Base-by-base conservation (phyloP, 179 eudicot species). In the Vitellaria paradoxa region DNA sequence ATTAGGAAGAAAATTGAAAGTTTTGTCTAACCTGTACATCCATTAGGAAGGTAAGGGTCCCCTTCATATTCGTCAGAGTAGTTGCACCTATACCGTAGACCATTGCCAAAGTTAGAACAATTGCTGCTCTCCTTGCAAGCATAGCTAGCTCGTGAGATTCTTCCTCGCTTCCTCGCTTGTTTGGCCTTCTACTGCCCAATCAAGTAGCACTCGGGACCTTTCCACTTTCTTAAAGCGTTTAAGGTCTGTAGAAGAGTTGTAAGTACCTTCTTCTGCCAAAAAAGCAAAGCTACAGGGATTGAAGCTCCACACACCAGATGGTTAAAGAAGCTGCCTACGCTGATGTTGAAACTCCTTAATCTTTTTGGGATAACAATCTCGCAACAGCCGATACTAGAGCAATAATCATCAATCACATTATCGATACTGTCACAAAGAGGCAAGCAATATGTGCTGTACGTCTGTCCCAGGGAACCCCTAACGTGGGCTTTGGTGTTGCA, bases 171-270 rank as follows among this genome's bases (percentile, higher is more conserved):
- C 70, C 2, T 10, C 24, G 59, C 91, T 88, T 0, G 79, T 80
- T 57, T 68, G 70, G 6, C 72, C 30, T 0, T 85, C 87, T 49
- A 90, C 63, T 10, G 73, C 72, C 91, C 89, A 90, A 49, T 90
- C 90, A 8, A 90, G 72, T 49, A 84, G 65, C n/a, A 86, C 57
- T 0, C 88, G 86, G n/a, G 83, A 46, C 4, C 0, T 26, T 5
- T 66, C 69, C 23, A 9, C 47, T 3, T 77, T 45, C 1, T 0
- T 0, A 13, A 88, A 80, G 46, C 77, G 13, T 71, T 72, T 0
- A 82, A 86, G 6, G 83, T 79, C 2, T 72, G 78, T 85, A 86
- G 59, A 86, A 86, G 18, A 83, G 86, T 42, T 42, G 45, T 42
- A 42, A 42, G 45, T 42, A 42, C 6, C 45, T 42, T 42, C 45